A percentile compares a stretch with the other conserved stretches of the same genome.
Evolutionary conservation across 2,329 filamentous ascomycete genomes (phyloP).

Genomic region (Hypomyces rosellus): DNA sequence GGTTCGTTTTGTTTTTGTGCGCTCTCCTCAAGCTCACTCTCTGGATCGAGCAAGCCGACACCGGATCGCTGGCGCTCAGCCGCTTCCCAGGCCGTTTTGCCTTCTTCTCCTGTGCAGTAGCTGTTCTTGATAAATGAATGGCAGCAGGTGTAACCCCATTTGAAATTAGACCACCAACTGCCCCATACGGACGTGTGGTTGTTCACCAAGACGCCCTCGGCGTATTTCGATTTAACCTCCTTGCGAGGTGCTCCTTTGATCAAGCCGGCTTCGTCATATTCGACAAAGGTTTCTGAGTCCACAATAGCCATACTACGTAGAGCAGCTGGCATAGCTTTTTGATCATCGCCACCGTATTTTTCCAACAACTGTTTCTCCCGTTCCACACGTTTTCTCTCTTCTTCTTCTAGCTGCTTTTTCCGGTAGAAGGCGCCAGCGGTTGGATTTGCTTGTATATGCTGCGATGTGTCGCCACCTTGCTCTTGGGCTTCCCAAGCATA

Average conservation of each 20-base stretch:
- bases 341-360: conserved; percentile 71
- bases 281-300: conserved; percentile 81
- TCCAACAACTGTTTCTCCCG: conserved; percentile 66
- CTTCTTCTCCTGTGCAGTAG: conserved; percentile 91
- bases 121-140: conserved; percentile 92
- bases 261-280: conserved; percentile 85
- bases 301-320: conserved; percentile 62
- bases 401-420: conserved; percentile 72
- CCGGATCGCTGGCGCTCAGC: conserved; percentile 57
- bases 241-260: conserved; percentile 82
- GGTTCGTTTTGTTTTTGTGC: conserved; percentile 19
- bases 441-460: conserved; percentile 93
- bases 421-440: conserved; percentile 82
- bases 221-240: conserved; percentile 80
- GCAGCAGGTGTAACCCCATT: conserved; percentile 95
- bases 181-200: conserved; percentile 94
- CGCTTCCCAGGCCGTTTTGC: conserved; percentile 72
- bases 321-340: conserved; percentile 49
- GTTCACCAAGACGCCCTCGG: conserved; percentile 79
- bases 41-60: conserved; percentile 31
- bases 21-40: conserved; percentile 22
- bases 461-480: conserved; percentile 65
- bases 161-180: conserved; percentile 93
- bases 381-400: conserved; percentile 60
- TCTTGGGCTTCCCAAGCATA: conserved; percentile 97